Base-by-base conservation (phyloP, 371 early-diverging fungal genomes). In the Choanephora cucurbitarum region DNA sequence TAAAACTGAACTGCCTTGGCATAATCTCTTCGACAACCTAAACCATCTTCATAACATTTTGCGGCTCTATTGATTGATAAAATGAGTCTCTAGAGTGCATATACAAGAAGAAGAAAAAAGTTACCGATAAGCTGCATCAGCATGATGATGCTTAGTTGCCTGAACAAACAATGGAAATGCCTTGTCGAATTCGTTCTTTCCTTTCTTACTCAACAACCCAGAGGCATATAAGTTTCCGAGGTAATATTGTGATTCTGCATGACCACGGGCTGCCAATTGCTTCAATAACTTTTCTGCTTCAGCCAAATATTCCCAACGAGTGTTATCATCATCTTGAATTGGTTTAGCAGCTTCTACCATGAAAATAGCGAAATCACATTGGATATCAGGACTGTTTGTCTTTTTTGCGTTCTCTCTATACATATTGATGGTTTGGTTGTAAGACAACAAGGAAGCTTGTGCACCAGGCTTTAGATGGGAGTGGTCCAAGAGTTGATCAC, bases 291-390 rank as follows among this genome's bases (percentile, higher is more conserved):
- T 82, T 64, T 80, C 77, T 28, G 86, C 87, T 57, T 87, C 87
- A 28, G 72, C 77, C 44, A 84, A 69, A 49, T 85, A 75, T 55
- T 84, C 85, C 59, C 80, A 73, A 23, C 82, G 76, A 34, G 81
- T 72, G 21, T 61, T 60, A 14, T 77, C 79, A 44, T 82, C 78
- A 7, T 79, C 83, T 44, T 69, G 72, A 47, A 84, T 67, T 5
- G 84, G 70, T 44, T 84, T 83, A 51, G 86, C 86, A 23, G 85
- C 82, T 45, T 84, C 83, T 0, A 89, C 82, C 80, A 89, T 82
- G 41, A 86, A 87, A n/a, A 84, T 84, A 15, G 91, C 92, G 72
- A 93, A 91, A 62, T 90, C 91, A 45, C 91, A 83, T 64, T 89
- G 92, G 34, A 89, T 80, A 43, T 83, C 84, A 1, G 91, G 91